Evolutionary conservation across 1,284 basidiomycete species (phyloP).

Genomic region (Xerocomus amazonicus): DNA sequence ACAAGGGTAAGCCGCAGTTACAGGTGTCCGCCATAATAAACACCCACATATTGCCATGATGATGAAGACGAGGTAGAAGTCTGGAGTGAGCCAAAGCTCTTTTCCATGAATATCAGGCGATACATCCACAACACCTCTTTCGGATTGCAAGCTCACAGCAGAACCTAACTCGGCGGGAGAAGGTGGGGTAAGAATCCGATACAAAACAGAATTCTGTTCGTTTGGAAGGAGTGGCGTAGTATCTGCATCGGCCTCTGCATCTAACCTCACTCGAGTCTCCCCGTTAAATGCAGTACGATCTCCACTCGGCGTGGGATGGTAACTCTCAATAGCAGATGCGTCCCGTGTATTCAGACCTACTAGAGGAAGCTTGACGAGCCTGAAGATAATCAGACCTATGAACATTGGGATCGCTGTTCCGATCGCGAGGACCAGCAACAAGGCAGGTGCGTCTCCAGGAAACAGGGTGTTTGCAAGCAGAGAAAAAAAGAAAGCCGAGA

Average conservation of each 20-base stretch:
- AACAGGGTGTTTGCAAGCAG: constrained; percentile 62
- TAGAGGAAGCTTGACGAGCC: constrained; percentile 45
- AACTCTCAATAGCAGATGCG: constrained; percentile 4
- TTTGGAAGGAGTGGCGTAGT: constrained; percentile 18
- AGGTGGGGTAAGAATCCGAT: too few relatives aligned
- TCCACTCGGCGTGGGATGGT: constrained; percentile 10
- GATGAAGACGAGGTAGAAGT: constrained; percentile 75
- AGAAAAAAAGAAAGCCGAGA: constrained; percentile 81
- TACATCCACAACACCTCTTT: constrained; percentile 9
- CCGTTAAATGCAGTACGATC: constrained; percentile 22
- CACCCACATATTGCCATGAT: constrained; percentile 69
- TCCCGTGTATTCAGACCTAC: constrained; percentile 4
- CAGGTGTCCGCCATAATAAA: not conserved
- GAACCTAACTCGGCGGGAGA: too few relatives aligned
- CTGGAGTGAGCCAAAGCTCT: constrained; percentile 43
- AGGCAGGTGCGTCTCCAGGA: constrained; percentile 67
- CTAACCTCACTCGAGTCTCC: constrained; percentile 28
- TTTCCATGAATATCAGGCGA: constrained; percentile 47
- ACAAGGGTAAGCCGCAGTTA: constrained; percentile 1
- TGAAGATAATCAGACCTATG: constrained; percentile 60
- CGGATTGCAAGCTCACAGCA: too few relatives aligned
- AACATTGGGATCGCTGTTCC: constrained; percentile 71
- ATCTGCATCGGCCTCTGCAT: constrained; percentile 23
- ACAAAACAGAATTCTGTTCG: not conserved
- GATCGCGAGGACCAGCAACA: constrained; percentile 63